Percentiles rank a stretch among this genome's conserved stretches.
Conservation (phyloP, 805 yeast species). For the Candida krabiensis region DNA sequence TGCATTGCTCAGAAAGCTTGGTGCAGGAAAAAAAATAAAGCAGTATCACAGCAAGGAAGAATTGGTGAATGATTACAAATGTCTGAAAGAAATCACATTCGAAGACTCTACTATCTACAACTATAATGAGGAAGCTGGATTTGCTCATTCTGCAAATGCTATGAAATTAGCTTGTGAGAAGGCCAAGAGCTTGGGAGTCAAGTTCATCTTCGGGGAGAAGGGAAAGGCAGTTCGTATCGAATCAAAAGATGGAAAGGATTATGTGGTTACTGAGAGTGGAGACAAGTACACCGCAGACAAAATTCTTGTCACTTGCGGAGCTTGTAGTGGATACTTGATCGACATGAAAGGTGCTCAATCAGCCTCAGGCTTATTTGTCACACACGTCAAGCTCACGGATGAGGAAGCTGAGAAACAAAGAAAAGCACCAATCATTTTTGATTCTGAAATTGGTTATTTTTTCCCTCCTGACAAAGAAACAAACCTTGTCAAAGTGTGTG, state of each 20-base stretch:
- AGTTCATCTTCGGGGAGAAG: slow-evolving; percentile 15
- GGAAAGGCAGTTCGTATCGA: slow-evolving; percentile 8
- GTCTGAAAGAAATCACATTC: slow-evolving; percentile 11
- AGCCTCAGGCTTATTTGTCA: slow-evolving; percentile 39
- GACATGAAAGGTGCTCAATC: slow-evolving; percentile 32
- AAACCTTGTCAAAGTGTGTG: slow-evolving; percentile 36
- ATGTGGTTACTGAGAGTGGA: slow-evolving; percentile 26
- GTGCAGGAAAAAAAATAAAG: slow-evolving; percentile 22
- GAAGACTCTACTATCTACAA: slow-evolving; percentile 13
- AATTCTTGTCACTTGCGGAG: slow-evolving; percentile 38
- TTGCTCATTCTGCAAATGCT: slow-evolving; percentile 30
- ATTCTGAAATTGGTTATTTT: slow-evolving; percentile 42
- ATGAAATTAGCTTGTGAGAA: slow-evolving; percentile 23
- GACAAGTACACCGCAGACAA: slow-evolving; percentile 27
- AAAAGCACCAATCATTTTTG: slow-evolving; percentile 42
- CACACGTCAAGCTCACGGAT: slow-evolving; percentile 37
- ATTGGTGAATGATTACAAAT: slow-evolving; percentile 20
- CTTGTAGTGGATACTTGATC: slow-evolving; percentile 35
- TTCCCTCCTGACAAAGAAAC: slow-evolving; percentile 45
- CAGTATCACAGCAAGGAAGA: slow-evolving; percentile 14
- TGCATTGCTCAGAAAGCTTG: slow-evolving; percentile 20
- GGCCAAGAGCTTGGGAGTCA: slow-evolving; percentile 19
- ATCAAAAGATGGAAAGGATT: slow-evolving; percentile 6
- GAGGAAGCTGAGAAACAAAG: slow-evolving; percentile 35
- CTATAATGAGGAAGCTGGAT: slow-evolving; percentile 31